Evolutionary conservation across 768 basidiomycete genomes (phyloP).

Genomic region (Hericium coralloides): DNA sequence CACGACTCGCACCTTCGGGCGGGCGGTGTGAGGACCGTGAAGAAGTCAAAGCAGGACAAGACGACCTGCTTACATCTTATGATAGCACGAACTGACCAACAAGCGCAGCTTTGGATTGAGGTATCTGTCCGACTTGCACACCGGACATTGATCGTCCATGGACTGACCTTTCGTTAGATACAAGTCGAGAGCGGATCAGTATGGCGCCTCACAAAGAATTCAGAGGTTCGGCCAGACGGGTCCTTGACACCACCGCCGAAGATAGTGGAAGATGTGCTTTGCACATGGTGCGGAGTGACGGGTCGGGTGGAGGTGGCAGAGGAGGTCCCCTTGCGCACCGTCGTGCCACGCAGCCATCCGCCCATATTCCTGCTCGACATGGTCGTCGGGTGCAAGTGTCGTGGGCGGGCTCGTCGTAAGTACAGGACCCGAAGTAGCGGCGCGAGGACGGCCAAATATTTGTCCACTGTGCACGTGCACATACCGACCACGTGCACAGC

Average conservation of each 20-base stretch:
- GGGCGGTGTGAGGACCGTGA: not conserved
- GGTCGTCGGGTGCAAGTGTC: not conserved
- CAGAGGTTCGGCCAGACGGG: slow-evolving; percentile 70
- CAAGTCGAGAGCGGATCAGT: not conserved
- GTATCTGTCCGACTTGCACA: slow-evolving; percentile 95
- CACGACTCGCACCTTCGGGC: slow-evolving; percentile 88
- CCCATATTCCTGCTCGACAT: slow-evolving; percentile 11
- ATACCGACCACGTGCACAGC: no score
- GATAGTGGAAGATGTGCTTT: slow-evolving; percentile 63
- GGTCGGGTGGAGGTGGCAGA: slow-evolving; percentile 38
- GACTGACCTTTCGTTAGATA: slow-evolving; percentile 33
- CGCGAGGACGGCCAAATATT: no score
- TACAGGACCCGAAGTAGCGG: no score
- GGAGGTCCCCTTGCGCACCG: slow-evolving; percentile 55
- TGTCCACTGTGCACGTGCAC: no score
- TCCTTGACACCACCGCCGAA: slow-evolving; percentile 85
- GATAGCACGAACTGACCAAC: slow-evolving; percentile 93
- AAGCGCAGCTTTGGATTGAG: slow-evolving; percentile 90
- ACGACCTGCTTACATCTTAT: slow-evolving; percentile 71
- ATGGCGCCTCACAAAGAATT: slow-evolving; percentile 58
- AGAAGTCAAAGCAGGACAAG: not conserved
- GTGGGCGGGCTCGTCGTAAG: no score
- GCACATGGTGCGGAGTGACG: slow-evolving; percentile 57
- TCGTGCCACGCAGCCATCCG: slow-evolving; percentile 53
- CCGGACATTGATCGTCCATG: slow-evolving; percentile 92